phyloP scores from a whole-genome alignment of 2,329 filamentous ascomycete genomes.

The Sporothrix dimorphospora region DNA sequence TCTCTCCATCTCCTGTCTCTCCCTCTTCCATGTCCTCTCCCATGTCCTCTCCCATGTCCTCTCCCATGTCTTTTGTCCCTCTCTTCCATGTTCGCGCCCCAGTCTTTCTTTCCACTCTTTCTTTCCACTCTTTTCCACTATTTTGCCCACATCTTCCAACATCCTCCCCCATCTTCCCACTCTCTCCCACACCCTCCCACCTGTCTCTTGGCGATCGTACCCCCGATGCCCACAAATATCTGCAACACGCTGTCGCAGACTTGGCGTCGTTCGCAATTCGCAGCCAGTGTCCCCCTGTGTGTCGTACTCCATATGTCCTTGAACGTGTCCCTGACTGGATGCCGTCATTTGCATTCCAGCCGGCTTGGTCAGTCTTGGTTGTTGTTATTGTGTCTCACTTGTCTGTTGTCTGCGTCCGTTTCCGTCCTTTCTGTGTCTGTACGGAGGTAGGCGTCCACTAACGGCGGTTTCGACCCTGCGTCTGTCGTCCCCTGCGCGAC shows the following conservation, averaged over 20 bases:
- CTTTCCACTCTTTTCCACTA: neutral
- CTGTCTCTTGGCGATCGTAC: neutral
- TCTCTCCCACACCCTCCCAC: neutral
- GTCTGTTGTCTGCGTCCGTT: neutral
- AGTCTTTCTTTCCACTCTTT: neutral
- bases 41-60: neutral
- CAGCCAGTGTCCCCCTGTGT: too few species aligned
- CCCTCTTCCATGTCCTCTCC: neutral
- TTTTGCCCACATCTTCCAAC: neutral
- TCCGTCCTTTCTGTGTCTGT: neutral
- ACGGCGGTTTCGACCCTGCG: neutral
- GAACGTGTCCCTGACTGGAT: neutral
- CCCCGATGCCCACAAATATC: neutral
- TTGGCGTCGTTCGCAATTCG: neutral
- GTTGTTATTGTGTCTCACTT: neutral
- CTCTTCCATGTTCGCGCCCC: neutral
- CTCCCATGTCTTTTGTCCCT: neutral
- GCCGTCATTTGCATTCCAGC: neutral
- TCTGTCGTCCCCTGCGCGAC: neutral
- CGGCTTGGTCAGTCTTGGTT: too few species aligned
- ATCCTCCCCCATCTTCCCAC: neutral
- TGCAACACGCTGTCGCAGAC: neutral
- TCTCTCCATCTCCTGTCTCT: neutral
- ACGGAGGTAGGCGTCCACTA: neutral
- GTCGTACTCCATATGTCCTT: too few species aligned